Evolutionary conservation across 768 basidiomycete species (phyloP), one percentile per base, ranked within the genome.

Genomic region (Trametes villosa): DNA sequence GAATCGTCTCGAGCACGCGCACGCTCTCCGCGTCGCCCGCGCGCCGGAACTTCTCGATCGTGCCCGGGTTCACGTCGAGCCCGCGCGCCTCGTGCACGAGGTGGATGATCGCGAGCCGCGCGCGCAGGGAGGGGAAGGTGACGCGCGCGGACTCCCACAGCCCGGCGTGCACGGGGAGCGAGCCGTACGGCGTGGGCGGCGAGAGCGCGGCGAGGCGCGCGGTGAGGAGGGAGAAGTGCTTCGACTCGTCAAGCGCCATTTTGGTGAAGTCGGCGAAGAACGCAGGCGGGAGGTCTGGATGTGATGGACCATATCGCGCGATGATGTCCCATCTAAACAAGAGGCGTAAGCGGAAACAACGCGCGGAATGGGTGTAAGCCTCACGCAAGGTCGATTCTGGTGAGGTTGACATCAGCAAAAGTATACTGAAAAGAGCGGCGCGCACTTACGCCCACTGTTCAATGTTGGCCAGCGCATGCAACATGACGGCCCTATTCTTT

Each of bases 361-460:
- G 1, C 18, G 3, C 47, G 8, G 12, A 9, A n/a, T n/a, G n/a
- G 13, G 22, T 20, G 22, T 31, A 12, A 11, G 36, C 15, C 86
- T 70, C 66, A 88, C 83, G 89, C 88, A 12, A 92, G 79, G 66
- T 92, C 90, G 45, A 91, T 90, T 5, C 86, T 88, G 41, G 34
- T 52, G 18, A 0, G 20, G 9, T 3, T 11, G 29, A 62, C 15
- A 57, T 51, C 9, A 48, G 47, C 26, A 8, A 7, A 5, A 8
- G n/a, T 36, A 18, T 22, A n/a, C 38, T 31, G 18, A 12, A 17
- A 20, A 27, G 18, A 9, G 27, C 1, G 36, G 18, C 22, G 8
- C n/a, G 9, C 20, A 86, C 88, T 82, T 65, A 89, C 83, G 92
- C 92, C 89, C 90, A 94, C 71, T 92, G 91, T 66, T 93, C 91